Evolutionary conservation across 441 rosid species (phyloP).

Genomic region (Populus trichocarpa): DNA sequence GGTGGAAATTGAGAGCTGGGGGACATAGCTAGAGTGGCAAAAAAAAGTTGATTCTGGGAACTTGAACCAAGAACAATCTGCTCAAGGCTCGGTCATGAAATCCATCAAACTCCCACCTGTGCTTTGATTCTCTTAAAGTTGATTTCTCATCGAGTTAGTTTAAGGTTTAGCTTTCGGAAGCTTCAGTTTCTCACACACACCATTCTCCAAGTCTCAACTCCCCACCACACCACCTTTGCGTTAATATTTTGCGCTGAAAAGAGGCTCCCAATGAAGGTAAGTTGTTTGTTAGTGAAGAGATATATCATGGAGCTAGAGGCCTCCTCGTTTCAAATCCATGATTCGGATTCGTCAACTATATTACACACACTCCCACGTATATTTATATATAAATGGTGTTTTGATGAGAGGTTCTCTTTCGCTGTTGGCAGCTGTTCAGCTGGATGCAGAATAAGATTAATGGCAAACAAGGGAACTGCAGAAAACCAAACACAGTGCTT

Average conservation of each 20-base stretch:
- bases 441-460: conserved; percentile 78
- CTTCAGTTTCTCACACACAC: conserved; percentile 8
- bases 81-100: conserved; percentile 33
- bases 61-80: conserved; percentile 41
- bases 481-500: conserved; percentile 31
- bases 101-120: conserved; percentile 32
- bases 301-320: background rate
- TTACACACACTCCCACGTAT: background rate
- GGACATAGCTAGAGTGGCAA: conserved; percentile 1
- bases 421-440: conserved; percentile 57
- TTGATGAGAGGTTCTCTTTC: background rate
- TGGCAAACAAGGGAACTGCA: conserved; percentile 46
- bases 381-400: no score
- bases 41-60: conserved; percentile 43
- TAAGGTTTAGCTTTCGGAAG: background rate
- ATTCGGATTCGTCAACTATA: no score
- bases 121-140: conserved; percentile 26
- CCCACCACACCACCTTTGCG: background rate
- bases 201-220: conserved; percentile 7
- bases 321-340: background rate
- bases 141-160: conserved; percentile 29
- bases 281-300: background rate
- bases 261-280: conserved; percentile 39
- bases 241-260: background rate
- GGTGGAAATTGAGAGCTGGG: conserved; percentile 3